phyloP scores from a whole-genome alignment of 352 stramenopile species.

The Phytophthora pseudosyringae region DNA sequence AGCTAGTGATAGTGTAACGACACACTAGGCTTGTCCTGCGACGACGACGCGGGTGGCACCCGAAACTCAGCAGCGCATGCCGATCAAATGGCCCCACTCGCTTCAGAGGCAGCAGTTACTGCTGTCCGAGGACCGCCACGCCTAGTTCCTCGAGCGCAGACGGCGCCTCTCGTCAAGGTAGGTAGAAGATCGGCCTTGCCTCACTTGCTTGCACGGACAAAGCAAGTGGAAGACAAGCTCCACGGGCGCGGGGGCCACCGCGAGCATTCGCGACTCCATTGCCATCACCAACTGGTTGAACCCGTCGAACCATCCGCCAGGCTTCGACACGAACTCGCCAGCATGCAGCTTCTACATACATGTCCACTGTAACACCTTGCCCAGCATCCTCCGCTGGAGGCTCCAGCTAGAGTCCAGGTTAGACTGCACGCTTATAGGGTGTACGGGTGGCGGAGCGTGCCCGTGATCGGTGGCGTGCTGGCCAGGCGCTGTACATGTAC shows the following conservation, averaged over 20 bases:
- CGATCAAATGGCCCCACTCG: neutral
- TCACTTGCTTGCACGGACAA: neutral
- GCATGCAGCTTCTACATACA: neutral
- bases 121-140: neutral
- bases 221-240: conserved; percentile 10
- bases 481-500: too few relatives aligned
- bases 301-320: neutral
- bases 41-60: too few relatives aligned
- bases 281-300: neutral
- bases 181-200: neutral
- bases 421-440: too few relatives aligned
- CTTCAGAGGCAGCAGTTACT: neutral
- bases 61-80: neutral
- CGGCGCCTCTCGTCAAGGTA: neutral
- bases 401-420: too few relatives aligned
- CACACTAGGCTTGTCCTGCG: too few relatives aligned
- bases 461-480: too few relatives aligned
- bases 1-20: too few relatives aligned
- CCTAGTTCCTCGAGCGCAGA: neutral
- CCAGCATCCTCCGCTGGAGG: too few relatives aligned
- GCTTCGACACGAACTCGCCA: neutral
- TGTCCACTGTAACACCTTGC: neutral
- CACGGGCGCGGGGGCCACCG: neutral
- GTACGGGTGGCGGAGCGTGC: too few relatives aligned
- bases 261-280: neutral